Evolutionary conservation across 352 stramenopile species (phyloP).

Genomic region (Salisapilia sapeloensis): DNA sequence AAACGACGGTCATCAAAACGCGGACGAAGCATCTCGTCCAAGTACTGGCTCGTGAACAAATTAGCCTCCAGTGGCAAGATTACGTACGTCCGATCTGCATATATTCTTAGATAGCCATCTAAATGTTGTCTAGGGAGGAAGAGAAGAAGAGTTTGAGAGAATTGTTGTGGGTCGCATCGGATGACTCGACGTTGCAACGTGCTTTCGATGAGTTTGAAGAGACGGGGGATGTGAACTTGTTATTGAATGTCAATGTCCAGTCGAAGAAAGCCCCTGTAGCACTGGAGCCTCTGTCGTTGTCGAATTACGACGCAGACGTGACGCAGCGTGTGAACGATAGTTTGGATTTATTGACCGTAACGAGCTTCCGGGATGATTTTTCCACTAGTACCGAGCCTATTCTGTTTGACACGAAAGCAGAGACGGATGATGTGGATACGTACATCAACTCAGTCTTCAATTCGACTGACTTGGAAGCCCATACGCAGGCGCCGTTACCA

Average conservation of each 20-base stretch:
- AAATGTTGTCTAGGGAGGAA: slow-evolving; percentile 8
- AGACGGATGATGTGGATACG: slow-evolving; percentile 18
- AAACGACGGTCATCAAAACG: slow-evolving; percentile 18
- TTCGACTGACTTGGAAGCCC: slow-evolving; percentile 14
- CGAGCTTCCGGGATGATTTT: slow-evolving; percentile 16
- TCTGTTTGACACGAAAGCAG: slow-evolving; percentile 14
- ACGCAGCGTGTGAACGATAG: slow-evolving; percentile 71
- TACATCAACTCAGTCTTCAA: slow-evolving; percentile 33
- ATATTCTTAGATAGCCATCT: background rate
- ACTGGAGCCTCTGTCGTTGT: slow-evolving; percentile 32
- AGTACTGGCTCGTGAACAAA: slow-evolving; percentile 78
- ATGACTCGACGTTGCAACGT: slow-evolving; percentile 47
- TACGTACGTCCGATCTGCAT: slow-evolving; percentile 11
- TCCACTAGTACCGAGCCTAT: slow-evolving; percentile 14
- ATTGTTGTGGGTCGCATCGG: slow-evolving; percentile 57
- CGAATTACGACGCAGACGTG: slow-evolving; percentile 57
- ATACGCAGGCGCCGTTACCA: slow-evolving; percentile 27
- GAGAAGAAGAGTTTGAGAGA: slow-evolving; percentile 71
- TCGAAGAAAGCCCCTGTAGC: slow-evolving; percentile 44
- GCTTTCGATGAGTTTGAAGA: slow-evolving; percentile 71
- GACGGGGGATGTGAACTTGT: slow-evolving; percentile 50
- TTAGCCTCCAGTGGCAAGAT: slow-evolving; percentile 65
- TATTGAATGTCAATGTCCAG: slow-evolving; percentile 47
- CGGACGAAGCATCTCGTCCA: slow-evolving; percentile 58
- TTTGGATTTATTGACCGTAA: slow-evolving; percentile 57